phyloP scores from a whole-genome alignment of 129 eudicot species.

The Helianthus annuus region DNA sequence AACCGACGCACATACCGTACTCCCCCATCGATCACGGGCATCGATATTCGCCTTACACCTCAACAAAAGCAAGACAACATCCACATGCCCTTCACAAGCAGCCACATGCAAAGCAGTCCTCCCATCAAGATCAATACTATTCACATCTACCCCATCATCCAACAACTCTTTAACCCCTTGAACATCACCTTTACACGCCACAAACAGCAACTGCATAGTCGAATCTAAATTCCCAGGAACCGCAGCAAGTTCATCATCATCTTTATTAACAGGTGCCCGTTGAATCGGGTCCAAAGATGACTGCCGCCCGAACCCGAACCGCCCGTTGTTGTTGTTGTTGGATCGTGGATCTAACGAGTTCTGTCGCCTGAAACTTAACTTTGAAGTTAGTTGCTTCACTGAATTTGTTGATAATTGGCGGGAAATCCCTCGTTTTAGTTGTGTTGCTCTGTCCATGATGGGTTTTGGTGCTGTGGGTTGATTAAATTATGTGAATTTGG shows the following conservation, averaged over 20 bases:
- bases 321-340: slow-evolving; percentile 27
- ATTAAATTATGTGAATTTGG: background rate
- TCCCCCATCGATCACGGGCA: slow-evolving; percentile 99
- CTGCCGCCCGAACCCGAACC: slow-evolving; percentile 93
- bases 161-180: slow-evolving; percentile 70
- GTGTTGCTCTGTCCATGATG: slow-evolving; percentile 52
- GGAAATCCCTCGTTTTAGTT: slow-evolving; percentile 78
- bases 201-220: slow-evolving; percentile 83
- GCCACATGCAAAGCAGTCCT: slow-evolving; percentile 95
- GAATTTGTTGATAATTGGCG: slow-evolving; percentile 87
- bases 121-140: slow-evolving; percentile 95
- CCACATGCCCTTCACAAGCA: slow-evolving; percentile 88
- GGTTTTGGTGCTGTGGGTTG: no score
- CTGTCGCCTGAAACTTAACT: slow-evolving; percentile 70
- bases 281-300: slow-evolving; percentile 90
- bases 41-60: slow-evolving; percentile 77
- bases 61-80: slow-evolving; percentile 70
- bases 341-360: slow-evolving; percentile 67
- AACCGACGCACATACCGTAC: slow-evolving; percentile 59
- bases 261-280: slow-evolving; percentile 39
- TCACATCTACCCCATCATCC: slow-evolving; percentile 88
- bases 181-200: slow-evolving; percentile 79
- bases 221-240: slow-evolving; percentile 84
- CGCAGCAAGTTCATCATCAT: slow-evolving; percentile 36
- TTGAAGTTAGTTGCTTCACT: slow-evolving; percentile 39